These are phyloP conservation scores for Wolfiporia cocos DNA, from an alignment of 1,284 basidiomycete species.

Conservation along the genomic window DNA sequence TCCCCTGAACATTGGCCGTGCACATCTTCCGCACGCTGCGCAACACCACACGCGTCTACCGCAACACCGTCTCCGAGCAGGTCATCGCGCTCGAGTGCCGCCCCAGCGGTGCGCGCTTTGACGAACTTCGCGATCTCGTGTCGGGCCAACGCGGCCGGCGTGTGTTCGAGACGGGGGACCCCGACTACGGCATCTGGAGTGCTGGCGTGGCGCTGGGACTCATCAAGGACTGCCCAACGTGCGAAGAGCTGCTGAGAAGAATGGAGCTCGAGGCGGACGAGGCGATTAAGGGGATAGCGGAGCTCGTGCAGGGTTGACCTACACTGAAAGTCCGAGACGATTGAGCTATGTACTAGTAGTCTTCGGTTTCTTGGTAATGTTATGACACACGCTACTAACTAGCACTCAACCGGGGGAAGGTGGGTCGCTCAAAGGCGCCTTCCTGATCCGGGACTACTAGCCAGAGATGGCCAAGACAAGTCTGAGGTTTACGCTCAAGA, in stretches of 20 bases:
- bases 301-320: too few relatives aligned
- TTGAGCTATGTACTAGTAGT: too few relatives aligned
- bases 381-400: too few relatives aligned
- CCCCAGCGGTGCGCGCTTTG: conserved; percentile 84
- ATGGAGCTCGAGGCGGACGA: conserved; percentile 80
- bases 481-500: too few relatives aligned
- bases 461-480: too few relatives aligned
- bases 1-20: conserved; percentile 36
- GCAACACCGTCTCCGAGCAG: conserved; percentile 77
- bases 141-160: conserved; percentile 70
- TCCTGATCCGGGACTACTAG: too few relatives aligned
- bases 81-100: conserved; percentile 79
- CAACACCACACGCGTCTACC: conserved; percentile 88
- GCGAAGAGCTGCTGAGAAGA: conserved; percentile 64
- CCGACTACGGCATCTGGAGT: conserved; percentile 86
- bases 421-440: too few relatives aligned
- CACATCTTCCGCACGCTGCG: conserved; percentile 89
- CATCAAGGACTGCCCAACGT: conserved; percentile 85
- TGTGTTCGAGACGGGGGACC: conserved; percentile 85
- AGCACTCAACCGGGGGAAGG: too few relatives aligned
- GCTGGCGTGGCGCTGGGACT: conserved; percentile 78
- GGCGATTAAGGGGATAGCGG: conserved; percentile 51
- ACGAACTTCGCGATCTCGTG: conserved; percentile 80
- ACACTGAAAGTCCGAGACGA: too few relatives aligned
- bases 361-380: too few relatives aligned